Evolutionary conservation across 768 basidiomycete species (phyloP).

Genomic region (Leccinum olivaceopallidum): DNA sequence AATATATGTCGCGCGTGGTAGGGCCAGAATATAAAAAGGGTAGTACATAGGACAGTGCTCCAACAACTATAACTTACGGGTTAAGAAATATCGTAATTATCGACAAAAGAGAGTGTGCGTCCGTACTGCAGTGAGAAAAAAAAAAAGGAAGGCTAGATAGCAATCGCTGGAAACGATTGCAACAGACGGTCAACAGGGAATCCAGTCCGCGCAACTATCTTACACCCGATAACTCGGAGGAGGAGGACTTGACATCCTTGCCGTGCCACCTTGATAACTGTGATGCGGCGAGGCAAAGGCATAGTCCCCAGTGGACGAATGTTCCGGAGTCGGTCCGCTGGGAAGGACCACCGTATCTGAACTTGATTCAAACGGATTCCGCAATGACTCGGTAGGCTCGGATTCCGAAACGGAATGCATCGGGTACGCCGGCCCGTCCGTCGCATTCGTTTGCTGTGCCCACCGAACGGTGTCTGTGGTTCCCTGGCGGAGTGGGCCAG

Average conservation of each 20-base stretch:
- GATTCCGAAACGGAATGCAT: conserved; percentile 22
- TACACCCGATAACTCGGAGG: conserved; percentile 25
- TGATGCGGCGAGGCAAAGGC: conserved; percentile 27
- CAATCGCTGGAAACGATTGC: neutral
- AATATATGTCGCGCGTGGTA: neutral
- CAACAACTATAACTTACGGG: conserved; percentile 26
- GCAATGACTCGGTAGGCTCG: conserved; percentile 10
- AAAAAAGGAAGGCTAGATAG: neutral
- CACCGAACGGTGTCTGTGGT: conserved; percentile 33
- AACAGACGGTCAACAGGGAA: neutral
- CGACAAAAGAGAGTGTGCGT: conserved; percentile 12
- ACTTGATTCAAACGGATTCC: conserved; percentile 29
- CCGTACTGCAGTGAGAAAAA: neutral
- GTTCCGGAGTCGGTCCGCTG: conserved; percentile 8
- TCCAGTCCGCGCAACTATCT: neutral
- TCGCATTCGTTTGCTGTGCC: conserved; percentile 31
- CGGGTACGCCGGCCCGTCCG: conserved; percentile 26
- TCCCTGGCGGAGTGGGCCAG: conserved; percentile 23
- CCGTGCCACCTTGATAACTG: conserved; percentile 20
- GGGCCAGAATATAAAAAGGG: neutral
- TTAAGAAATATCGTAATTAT: conserved; percentile 5
- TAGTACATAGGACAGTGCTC: conserved; percentile 20
- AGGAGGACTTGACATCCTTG: conserved; percentile 14
- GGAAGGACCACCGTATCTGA: conserved; percentile 23
- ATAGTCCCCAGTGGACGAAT: conserved; percentile 20